Percentiles rank a stretch among this genome's conserved stretches.
Evolutionary conservation across 768 basidiomycete species (phyloP).

Genomic region (Lactifluus piperatus): DNA sequence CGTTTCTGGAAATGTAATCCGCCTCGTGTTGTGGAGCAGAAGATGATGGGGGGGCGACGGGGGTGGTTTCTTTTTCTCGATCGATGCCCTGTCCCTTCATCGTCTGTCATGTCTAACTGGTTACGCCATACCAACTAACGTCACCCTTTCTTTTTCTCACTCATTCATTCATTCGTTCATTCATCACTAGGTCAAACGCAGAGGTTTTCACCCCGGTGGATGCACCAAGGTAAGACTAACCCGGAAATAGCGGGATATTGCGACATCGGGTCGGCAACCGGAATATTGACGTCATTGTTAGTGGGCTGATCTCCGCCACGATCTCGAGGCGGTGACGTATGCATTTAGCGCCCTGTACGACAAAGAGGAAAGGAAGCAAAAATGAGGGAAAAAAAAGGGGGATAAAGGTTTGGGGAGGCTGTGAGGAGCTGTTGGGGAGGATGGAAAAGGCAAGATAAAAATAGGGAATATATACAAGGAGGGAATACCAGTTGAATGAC

Average conservation of each 20-base stretch:
- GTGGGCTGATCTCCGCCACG: constrained; percentile 21
- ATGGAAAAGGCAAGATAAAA: background rate
- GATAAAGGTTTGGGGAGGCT: too few species aligned
- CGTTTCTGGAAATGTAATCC: background rate
- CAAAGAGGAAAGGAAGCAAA: background rate
- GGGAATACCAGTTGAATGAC: background rate
- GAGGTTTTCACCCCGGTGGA: constrained; percentile 84
- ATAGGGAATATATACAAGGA: background rate
- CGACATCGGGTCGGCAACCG: background rate
- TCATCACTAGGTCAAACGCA: background rate
- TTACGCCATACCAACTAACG: background rate
- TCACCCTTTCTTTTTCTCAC: background rate
- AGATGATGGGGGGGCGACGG: constrained; percentile 13
- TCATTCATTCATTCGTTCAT: too few species aligned
- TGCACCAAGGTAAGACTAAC: constrained; percentile 63
- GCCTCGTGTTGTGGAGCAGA: constrained; percentile 17
- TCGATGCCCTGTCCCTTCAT: background rate
- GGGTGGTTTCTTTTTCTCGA: constrained; percentile 13
- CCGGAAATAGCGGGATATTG: background rate
- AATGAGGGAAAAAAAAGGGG: background rate
- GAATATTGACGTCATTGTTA: constrained; percentile 18
- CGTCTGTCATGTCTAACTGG: background rate
- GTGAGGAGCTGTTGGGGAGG: background rate
- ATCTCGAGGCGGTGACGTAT: constrained; percentile 19
- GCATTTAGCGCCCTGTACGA: background rate